Conservation (phyloP, 2,329 filamentous ascomycete genomes). For the Diaporthe australafricana region DNA sequence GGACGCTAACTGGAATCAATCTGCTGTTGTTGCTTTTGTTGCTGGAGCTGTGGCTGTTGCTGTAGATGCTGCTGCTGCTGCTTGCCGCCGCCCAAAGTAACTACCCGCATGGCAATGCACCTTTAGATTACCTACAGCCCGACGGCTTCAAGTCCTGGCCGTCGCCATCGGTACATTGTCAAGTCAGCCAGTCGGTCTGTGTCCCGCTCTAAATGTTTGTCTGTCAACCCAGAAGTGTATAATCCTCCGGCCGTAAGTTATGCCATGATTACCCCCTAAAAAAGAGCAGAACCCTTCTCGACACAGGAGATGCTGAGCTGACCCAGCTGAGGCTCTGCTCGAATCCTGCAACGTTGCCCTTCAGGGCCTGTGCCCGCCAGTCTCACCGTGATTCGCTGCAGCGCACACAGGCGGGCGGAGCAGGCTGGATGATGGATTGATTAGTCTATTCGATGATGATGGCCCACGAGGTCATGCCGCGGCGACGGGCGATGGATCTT, state of each 20-base stretch:
- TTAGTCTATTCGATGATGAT: neutral
- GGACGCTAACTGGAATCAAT: neutral
- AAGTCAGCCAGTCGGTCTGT: neutral
- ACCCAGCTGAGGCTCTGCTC: constrained; percentile 2
- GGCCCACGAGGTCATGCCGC: constrained; percentile 12
- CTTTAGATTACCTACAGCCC: neutral
- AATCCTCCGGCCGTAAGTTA: neutral
- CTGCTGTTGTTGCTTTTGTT: neutral
- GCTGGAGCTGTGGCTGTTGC: neutral
- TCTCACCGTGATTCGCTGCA: constrained; percentile 5
- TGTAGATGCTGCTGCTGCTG: neutral
- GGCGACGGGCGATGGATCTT: neutral
- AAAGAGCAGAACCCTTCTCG: neutral
- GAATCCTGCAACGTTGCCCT: constrained; percentile 11
- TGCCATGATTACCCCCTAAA: constrained; percentile 10
- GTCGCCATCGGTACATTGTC: neutral
- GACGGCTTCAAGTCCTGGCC: neutral
- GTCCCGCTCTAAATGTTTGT: neutral
- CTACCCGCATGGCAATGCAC: neutral
- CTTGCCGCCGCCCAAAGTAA: constrained; percentile 7
- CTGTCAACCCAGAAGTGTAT: neutral
- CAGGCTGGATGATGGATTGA: neutral
- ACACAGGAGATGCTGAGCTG: neutral
- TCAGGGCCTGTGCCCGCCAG: neutral
- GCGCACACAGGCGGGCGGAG: neutral